Evolutionary conservation across 2,329 filamentous ascomycete genomes (phyloP).

Genomic region (Trichoderma simmonsii): DNA sequence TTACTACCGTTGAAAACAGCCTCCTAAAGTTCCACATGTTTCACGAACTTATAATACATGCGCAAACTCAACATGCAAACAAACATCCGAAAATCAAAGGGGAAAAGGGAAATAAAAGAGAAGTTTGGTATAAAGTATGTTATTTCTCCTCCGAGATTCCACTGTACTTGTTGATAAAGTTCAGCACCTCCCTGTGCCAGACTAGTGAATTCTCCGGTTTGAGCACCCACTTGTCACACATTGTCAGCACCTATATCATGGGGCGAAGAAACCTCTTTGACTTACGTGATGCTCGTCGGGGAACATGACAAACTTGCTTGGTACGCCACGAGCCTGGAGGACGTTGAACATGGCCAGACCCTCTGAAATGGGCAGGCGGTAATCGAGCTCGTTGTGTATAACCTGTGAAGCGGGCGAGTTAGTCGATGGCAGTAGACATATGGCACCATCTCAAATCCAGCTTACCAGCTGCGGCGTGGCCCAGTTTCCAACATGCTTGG

Average conservation of each 20-base stretch:
- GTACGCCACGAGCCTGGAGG: slow-evolving; percentile 69
- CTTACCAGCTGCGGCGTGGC: slow-evolving; percentile 76
- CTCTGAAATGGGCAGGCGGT: slow-evolving; percentile 80
- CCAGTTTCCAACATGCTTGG: slow-evolving; percentile 66
- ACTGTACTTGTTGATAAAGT: slow-evolving; percentile 68
- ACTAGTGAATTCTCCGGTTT: slow-evolving; percentile 88
- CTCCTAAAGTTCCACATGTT: not conserved
- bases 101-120: not conserved
- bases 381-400: slow-evolving; percentile 89
- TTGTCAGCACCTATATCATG: not conserved
- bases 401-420: slow-evolving; percentile 33
- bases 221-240: slow-evolving; percentile 65
- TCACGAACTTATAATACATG: not conserved
- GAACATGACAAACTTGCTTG: slow-evolving; percentile 77
- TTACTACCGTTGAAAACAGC: not conserved
- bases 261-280: not conserved
- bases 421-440: not conserved
- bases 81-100: not conserved
- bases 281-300: slow-evolving; percentile 65
- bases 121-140: not conserved
- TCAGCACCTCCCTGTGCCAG: slow-evolving; percentile 84
- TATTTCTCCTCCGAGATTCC: slow-evolving; percentile 36
- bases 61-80: not conserved
- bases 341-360: slow-evolving; percentile 84
- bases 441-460: not conserved